Percentiles rank a stretch among this genome's conserved stretches.
Evolutionary conservation across 2,329 filamentous ascomycete genomes (phyloP).

Genomic region (Periconia macrospinosa): DNA sequence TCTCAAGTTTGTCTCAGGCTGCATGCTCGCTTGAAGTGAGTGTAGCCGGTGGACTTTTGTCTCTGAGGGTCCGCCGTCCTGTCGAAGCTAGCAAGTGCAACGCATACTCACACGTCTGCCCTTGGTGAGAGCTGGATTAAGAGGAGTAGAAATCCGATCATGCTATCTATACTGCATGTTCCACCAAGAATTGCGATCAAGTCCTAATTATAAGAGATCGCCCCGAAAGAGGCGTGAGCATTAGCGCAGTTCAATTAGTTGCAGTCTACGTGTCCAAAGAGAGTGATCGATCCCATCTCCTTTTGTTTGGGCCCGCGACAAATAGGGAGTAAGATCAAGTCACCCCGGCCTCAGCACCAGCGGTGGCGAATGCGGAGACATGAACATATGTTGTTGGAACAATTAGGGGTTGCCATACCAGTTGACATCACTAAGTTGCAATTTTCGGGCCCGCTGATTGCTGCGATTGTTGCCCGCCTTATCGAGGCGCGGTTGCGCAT

Average conservation of each 20-base stretch:
- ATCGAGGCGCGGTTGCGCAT: conserved; percentile 53
- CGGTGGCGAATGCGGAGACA: conserved; percentile 5
- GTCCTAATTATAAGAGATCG: neutral
- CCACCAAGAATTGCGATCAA: neutral
- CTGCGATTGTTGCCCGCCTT: conserved; percentile 66
- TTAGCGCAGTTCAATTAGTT: neutral
- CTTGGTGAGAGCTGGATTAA: too few relatives aligned
- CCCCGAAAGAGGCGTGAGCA: neutral
- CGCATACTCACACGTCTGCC: too few relatives aligned
- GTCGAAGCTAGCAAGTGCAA: too few relatives aligned
- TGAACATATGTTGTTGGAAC: conserved; percentile 17
- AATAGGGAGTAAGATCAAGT: neutral
- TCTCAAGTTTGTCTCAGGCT: too few relatives aligned
- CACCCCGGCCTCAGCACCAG: neutral
- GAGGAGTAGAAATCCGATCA: too few relatives aligned
- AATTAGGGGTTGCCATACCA: conserved; percentile 66
- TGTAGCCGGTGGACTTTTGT: too few relatives aligned
- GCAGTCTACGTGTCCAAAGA: neutral
- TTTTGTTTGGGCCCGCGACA: neutral
- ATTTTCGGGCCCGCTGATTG: conserved; percentile 81
- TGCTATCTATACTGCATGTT: too few relatives aligned
- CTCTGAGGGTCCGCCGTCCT: too few relatives aligned
- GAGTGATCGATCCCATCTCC: neutral
- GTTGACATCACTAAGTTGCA: conserved; percentile 95
- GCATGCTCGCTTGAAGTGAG: too few relatives aligned